Percentiles rank a stretch among this genome's conserved stretches.
Evolutionary conservation across 2,329 filamentous ascomycete species (phyloP).

Genomic region (Diaporthe longicolla): DNA sequence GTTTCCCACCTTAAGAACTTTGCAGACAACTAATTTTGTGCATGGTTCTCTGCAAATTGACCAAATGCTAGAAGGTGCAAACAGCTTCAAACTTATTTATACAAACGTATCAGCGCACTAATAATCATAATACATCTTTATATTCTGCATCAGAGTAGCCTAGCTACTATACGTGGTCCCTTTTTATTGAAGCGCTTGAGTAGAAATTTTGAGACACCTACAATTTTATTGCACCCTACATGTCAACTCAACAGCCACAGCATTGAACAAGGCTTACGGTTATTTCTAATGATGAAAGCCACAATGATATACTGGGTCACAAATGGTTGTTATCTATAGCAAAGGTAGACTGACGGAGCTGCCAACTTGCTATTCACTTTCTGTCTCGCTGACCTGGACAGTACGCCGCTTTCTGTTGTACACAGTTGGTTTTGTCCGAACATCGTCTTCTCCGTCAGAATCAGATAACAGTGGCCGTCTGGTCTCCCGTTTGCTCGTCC

Average conservation of each 20-base stretch:
- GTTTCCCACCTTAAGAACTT: too few relatives aligned
- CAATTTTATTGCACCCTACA: neutral
- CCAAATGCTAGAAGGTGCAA: too few relatives aligned
- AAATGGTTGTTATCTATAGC: neutral
- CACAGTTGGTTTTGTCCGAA: slow-evolving; percentile 42
- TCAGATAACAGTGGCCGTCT: slow-evolving; percentile 16
- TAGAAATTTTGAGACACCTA: neutral
- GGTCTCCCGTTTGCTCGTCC: neutral
- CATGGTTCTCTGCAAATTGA: too few relatives aligned
- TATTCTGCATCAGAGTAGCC: too few relatives aligned
- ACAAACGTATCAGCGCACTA: too few relatives aligned
- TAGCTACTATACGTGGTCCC: too few relatives aligned
- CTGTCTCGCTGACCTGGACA: slow-evolving; percentile 41
- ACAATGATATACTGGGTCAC: neutral
- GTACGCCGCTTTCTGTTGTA: slow-evolving; percentile 43
- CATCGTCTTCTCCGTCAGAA: slow-evolving; percentile 34
- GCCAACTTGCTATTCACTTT: slow-evolving; percentile 27
- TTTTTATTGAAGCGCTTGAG: too few relatives aligned
- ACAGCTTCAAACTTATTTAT: too few relatives aligned
- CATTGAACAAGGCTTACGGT: neutral
- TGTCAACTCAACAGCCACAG: too few relatives aligned
- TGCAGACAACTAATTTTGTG: too few relatives aligned
- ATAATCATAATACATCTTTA: too few relatives aligned
- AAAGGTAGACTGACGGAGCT: neutral
- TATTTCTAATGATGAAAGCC: neutral